Conservation (phyloP, 139 green algal species). For the Tetradesmus obliquus region DNA sequence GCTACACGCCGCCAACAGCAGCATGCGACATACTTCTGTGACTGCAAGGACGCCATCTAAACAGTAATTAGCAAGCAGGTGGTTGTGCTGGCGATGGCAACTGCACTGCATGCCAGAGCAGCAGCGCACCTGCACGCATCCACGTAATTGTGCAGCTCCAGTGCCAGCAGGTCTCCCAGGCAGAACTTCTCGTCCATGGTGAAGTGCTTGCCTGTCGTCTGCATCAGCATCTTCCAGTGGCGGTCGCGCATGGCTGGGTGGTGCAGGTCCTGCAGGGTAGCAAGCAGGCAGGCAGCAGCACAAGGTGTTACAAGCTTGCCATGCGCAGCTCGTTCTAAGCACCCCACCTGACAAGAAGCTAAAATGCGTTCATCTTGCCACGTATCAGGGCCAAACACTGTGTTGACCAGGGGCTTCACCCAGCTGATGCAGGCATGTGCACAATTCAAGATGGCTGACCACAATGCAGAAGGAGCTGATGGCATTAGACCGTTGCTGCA, state of each 20-base stretch:
- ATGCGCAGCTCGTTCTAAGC: slow-evolving; percentile 53
- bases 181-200: slow-evolving; percentile 88
- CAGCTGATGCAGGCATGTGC: not conserved
- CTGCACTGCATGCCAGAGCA: not conserved
- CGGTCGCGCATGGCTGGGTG: slow-evolving; percentile 91
- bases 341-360: too few relatives aligned
- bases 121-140: slow-evolving; percentile 73
- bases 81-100: not conserved
- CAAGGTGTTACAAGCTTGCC: too few relatives aligned
- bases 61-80: not conserved
- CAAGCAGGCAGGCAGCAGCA: not conserved
- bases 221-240: slow-evolving; percentile 93
- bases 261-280: slow-evolving; percentile 78
- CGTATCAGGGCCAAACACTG: too few relatives aligned
- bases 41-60: too few relatives aligned
- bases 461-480: too few relatives aligned
- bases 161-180: slow-evolving; percentile 85
- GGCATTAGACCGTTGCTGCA: not conserved
- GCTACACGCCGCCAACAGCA: too few relatives aligned
- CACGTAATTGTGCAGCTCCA: slow-evolving; percentile 91
- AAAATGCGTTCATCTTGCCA: too few relatives aligned
- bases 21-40: too few relatives aligned
- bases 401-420: too few relatives aligned
- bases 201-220: slow-evolving; percentile 88
- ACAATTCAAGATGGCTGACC: not conserved